These are phyloP conservation scores for Plasmodium relictum DNA, from an alignment of 169 alveolate genomes.

Conservation along the genomic window DNA sequence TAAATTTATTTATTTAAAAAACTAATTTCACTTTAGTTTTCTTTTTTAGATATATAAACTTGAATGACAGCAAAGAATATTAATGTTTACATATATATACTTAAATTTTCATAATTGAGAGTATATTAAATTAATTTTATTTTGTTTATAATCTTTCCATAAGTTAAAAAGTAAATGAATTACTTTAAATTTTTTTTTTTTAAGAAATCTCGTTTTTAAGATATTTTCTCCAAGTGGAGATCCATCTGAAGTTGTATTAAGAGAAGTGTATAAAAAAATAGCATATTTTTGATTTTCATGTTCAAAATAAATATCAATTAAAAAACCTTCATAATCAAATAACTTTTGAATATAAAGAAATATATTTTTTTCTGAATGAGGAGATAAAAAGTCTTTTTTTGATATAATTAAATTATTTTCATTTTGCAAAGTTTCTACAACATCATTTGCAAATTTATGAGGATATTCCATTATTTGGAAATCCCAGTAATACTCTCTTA, in stretches of 20 bases:
- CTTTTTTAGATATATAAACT: not conserved
- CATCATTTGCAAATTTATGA: constrained; percentile 47
- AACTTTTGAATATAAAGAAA: constrained; percentile 43
- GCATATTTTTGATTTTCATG: constrained; percentile 40
- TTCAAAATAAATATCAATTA: constrained; percentile 71
- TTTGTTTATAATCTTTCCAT: constrained; percentile 36
- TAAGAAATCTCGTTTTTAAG: constrained; percentile 50
- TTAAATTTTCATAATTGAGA: constrained; percentile 27
- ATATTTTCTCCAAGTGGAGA: constrained; percentile 70
- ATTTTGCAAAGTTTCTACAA: constrained; percentile 16
- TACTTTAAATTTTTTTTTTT: constrained; percentile 19
- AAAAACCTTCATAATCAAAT: constrained; percentile 72
- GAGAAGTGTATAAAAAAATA: constrained; percentile 46
- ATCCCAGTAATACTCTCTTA: constrained; percentile 48
- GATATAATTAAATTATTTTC: constrained; percentile 16
- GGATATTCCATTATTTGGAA: constrained; percentile 32
- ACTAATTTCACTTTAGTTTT: too few species aligned
- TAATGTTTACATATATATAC: too few species aligned
- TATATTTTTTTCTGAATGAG: not conserved
- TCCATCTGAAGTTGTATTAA: constrained; percentile 59
- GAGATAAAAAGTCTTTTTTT: not conserved
- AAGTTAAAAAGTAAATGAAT: constrained; percentile 44
- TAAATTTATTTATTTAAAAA: too few species aligned
- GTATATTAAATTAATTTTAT: constrained; percentile 38
- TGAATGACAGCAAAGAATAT: not conserved